Conservation (phyloP, 495 filamentous ascomycete species). For the Penicillium ochrochloron region DNA sequence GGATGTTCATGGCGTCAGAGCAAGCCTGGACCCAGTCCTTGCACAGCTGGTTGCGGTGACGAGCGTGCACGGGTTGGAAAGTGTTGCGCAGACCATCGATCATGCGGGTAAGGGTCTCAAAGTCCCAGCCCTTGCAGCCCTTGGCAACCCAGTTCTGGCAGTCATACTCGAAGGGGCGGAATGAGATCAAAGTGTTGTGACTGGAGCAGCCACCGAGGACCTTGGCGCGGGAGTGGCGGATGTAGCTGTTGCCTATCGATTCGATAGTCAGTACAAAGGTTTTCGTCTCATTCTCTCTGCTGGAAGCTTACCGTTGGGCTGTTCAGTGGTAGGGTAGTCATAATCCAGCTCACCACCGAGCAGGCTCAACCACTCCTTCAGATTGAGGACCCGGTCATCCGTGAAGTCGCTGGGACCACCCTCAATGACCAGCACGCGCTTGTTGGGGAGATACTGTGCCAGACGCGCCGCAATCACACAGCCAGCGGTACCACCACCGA, state of each 20-base stretch:
- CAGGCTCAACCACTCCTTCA: constrained; percentile 79
- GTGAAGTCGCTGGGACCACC: constrained; percentile 65
- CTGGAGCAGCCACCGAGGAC: constrained; percentile 85
- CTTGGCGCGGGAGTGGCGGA: constrained; percentile 83
- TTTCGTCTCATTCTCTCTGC: not conserved
- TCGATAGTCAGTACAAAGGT: constrained; percentile 10
- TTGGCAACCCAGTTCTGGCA: constrained; percentile 71
- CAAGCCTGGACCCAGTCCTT: constrained; percentile 81
- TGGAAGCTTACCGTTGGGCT: constrained; percentile 67
- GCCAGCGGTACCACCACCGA: constrained; percentile 87
- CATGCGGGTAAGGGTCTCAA: constrained; percentile 74
- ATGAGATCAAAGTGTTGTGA: constrained; percentile 86
- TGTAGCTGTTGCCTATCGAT: constrained; percentile 72
- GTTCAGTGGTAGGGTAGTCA: constrained; percentile 84
- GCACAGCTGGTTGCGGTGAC: constrained; percentile 81
- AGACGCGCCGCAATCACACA: constrained; percentile 79
- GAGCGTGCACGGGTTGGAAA: constrained; percentile 75
- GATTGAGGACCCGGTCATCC: constrained; percentile 71
- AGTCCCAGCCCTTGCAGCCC: constrained; percentile 78
- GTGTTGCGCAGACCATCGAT: constrained; percentile 78
- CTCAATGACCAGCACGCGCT: constrained; percentile 67
- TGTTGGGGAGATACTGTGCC: constrained; percentile 68
- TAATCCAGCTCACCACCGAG: constrained; percentile 83
- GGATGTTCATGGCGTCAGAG: constrained; percentile 72
- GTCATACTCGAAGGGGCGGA: constrained; percentile 82